Evolutionary conservation across 2,329 filamentous ascomycete species (phyloP).

Genomic region (Orbilia javanica): DNA sequence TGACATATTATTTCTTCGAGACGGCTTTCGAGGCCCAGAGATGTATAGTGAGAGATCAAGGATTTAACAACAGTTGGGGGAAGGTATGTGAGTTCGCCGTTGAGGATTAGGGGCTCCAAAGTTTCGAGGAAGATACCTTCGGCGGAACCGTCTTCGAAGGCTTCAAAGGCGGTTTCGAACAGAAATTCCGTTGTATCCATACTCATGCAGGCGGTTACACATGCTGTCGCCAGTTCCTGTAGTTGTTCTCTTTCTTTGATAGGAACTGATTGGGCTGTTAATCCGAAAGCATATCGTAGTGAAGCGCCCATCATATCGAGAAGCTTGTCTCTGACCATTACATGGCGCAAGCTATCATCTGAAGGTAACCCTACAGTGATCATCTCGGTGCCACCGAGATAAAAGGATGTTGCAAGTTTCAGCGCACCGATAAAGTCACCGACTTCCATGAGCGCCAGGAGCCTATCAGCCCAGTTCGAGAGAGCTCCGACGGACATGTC

Average conservation of each 20-base stretch:
- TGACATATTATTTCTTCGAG: slow-evolving; percentile 96
- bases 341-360: slow-evolving; percentile 79
- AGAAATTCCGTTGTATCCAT: slow-evolving; percentile 85
- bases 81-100: slow-evolving; percentile 78
- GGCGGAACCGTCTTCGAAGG: slow-evolving; percentile 82
- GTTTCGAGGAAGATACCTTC: slow-evolving; percentile 86
- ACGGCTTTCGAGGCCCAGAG: slow-evolving; percentile 78
- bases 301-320: slow-evolving; percentile 95
- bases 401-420: slow-evolving; percentile 89
- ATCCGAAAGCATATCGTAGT: slow-evolving; percentile 85
- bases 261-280: slow-evolving; percentile 69
- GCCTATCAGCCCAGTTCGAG: slow-evolving; percentile 95
- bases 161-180: slow-evolving; percentile 90
- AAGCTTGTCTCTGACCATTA: slow-evolving; percentile 87
- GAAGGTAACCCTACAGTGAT: slow-evolving; percentile 93
- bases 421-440: slow-evolving; percentile 97
- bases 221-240: slow-evolving; percentile 82
- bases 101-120: slow-evolving; percentile 87
- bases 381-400: slow-evolving; percentile 90
- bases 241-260: slow-evolving; percentile 72
- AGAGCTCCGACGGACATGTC: slow-evolving; percentile 90
- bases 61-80: slow-evolving; percentile 88
- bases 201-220: slow-evolving; percentile 83
- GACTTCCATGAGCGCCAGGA: slow-evolving; percentile 93
- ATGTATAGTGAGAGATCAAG: slow-evolving; percentile 83